A percentile compares a stretch with the other conserved stretches of the same genome.
Conservation (phyloP, 2,329 filamentous ascomycete species). For the Tolypocladium guangdongense region DNA sequence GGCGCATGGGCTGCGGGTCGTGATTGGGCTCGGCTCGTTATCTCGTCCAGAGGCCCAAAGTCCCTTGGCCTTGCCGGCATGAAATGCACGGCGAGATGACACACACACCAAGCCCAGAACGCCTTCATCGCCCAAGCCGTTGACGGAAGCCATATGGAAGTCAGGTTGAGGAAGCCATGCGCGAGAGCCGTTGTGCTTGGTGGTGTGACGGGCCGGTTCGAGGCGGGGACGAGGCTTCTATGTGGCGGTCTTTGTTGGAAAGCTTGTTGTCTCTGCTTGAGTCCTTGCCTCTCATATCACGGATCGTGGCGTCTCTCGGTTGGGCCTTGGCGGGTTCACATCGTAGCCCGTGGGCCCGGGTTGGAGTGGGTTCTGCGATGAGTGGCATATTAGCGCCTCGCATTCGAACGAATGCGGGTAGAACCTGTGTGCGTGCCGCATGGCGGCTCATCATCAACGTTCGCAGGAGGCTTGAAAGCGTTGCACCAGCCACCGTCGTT, state of each 20-base stretch:
- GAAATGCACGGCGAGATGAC: no score
- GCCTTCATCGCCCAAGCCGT: not conserved
- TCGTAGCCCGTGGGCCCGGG: not conserved
- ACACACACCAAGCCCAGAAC: not conserved
- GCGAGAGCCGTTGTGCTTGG: not conserved
- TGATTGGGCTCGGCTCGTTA: not conserved
- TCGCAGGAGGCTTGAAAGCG: not conserved
- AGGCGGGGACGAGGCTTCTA: not conserved
- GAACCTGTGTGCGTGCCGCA: not conserved
- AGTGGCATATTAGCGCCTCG: no score
- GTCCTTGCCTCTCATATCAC: not conserved
- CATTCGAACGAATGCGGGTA: not conserved
- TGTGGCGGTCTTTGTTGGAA: not conserved
- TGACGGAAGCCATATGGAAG: not conserved
- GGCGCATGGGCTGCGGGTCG: not conserved
- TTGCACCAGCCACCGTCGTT: not conserved
- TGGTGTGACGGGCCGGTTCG: not conserved
- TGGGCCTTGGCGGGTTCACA: slow-evolving; percentile 2
- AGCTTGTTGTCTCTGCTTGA: not conserved
- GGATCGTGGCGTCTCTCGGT: slow-evolving; percentile 2
- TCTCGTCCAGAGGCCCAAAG: not conserved
- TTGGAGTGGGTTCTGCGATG: not conserved
- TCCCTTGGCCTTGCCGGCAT: not conserved
- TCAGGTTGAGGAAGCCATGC: not conserved
- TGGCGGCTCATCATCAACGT: not conserved